phyloP scores from a whole-genome alignment of 2,329 filamentous ascomycete species.

The Trichoderma semiorbis region DNA sequence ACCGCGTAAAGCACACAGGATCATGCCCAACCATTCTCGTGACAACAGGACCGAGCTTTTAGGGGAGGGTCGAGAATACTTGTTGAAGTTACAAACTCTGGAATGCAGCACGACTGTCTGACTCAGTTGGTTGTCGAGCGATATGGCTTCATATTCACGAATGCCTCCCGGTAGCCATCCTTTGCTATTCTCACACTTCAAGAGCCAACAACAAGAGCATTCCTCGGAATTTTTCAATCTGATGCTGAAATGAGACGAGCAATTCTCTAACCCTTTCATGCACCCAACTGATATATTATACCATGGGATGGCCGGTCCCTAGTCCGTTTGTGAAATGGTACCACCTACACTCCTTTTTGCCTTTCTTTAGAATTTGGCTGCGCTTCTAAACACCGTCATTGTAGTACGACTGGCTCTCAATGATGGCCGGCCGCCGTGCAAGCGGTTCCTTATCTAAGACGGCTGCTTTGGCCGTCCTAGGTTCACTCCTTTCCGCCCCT shows the following conservation, averaged over 20 bases:
- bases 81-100: neutral
- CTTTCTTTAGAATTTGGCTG: neutral
- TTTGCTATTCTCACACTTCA: neutral
- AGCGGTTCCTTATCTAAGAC: constrained; percentile 17
- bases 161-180: neutral
- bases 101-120: constrained; percentile 5
- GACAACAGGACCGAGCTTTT: neutral
- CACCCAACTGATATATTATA: neutral
- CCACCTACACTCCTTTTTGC: neutral
- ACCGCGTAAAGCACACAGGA: neutral
- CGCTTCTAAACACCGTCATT: neutral
- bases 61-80: neutral
- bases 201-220: neutral
- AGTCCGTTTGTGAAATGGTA: neutral
- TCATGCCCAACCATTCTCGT: neutral
- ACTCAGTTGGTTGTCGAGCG: neutral
- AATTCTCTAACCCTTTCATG: neutral
- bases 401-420: constrained; percentile 21
- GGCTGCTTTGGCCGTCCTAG: constrained; percentile 16
- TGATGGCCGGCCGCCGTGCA: constrained; percentile 5
- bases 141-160: neutral
- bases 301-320: neutral
- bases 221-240: neutral
- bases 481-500: constrained; percentile 19
- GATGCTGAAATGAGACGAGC: neutral